phyloP scores from a whole-genome alignment of 495 filamentous ascomycete species.

The Tuber calosporum region DNA sequence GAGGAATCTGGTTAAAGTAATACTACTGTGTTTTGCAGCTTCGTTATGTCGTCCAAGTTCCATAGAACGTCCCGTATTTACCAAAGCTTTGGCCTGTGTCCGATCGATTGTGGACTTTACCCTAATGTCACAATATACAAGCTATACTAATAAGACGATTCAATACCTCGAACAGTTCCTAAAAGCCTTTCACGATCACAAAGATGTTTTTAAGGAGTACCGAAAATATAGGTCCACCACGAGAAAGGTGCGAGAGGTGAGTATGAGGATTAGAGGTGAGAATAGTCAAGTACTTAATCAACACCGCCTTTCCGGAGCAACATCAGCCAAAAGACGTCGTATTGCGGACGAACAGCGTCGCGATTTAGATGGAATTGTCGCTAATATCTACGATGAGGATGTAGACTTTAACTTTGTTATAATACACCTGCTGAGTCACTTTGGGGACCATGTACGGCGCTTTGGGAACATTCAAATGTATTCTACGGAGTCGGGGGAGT shows the following conservation, averaged over 20 bases:
- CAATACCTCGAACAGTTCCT: not conserved
- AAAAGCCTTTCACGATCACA: not conserved
- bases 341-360: too few relatives aligned
- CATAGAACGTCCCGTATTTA: not conserved
- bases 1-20: not conserved
- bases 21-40: not conserved
- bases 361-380: too few relatives aligned
- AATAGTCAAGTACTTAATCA: not conserved
- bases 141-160: not conserved
- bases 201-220: not conserved
- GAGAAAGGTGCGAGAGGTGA: not conserved
- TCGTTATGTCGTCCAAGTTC: too few relatives aligned
- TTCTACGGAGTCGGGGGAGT: constrained; percentile 4
- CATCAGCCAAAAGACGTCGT: too few relatives aligned
- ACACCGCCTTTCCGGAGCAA: not conserved
- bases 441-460: not conserved
- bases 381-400: not conserved
- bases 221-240: not conserved
- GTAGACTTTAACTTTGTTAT: constrained; percentile 7
- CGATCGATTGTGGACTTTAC: not conserved
- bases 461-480: constrained; percentile 5
- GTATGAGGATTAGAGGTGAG: not conserved
- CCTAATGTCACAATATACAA: not conserved
- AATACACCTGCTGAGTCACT: not conserved
- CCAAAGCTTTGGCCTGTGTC: not conserved